Conservation (phyloP, 2,329 filamentous ascomycete genomes). For the Fonsecaea pedrosoi region DNA sequence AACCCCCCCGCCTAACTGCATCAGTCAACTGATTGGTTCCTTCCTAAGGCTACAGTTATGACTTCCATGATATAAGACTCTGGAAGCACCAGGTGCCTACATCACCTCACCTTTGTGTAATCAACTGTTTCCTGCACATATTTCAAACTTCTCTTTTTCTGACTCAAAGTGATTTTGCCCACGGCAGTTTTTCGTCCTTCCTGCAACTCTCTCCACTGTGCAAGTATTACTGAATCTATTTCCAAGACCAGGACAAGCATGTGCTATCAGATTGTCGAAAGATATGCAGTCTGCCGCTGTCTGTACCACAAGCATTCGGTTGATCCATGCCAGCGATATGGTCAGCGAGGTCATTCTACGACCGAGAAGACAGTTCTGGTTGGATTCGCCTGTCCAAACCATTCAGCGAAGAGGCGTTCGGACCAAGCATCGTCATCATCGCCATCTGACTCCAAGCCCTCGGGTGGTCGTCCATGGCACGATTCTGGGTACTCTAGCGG, state of each 20-base stretch:
- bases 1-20: constrained; percentile 22
- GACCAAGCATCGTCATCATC: constrained; percentile 13
- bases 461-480: constrained; percentile 34
- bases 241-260: constrained; percentile 57
- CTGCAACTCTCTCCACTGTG: constrained; percentile 11
- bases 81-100: constrained; percentile 26
- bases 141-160: constrained; percentile 15
- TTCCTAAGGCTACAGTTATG: constrained; percentile 34
- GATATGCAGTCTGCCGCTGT: constrained; percentile 85
- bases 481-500: constrained; percentile 48
- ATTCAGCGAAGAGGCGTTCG: constrained; percentile 46
- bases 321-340: constrained; percentile 79
- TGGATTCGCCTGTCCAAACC: constrained; percentile 75
- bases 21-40: constrained; percentile 29
- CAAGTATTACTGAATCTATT: constrained; percentile 19
- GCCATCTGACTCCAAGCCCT: constrained; percentile 4
- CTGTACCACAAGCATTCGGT: constrained; percentile 87
- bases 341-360: constrained; percentile 72
- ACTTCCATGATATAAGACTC: constrained; percentile 33
- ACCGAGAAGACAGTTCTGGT: constrained; percentile 80
- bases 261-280: constrained; percentile 87
- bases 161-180: constrained; percentile 4
- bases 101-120: constrained; percentile 26
- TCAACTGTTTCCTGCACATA: constrained; percentile 21
- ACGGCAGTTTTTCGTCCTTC: constrained; percentile 1